phyloP scores from a whole-genome alignment of 768 basidiomycete genomes.

The Boletus subcaerulescens region DNA sequence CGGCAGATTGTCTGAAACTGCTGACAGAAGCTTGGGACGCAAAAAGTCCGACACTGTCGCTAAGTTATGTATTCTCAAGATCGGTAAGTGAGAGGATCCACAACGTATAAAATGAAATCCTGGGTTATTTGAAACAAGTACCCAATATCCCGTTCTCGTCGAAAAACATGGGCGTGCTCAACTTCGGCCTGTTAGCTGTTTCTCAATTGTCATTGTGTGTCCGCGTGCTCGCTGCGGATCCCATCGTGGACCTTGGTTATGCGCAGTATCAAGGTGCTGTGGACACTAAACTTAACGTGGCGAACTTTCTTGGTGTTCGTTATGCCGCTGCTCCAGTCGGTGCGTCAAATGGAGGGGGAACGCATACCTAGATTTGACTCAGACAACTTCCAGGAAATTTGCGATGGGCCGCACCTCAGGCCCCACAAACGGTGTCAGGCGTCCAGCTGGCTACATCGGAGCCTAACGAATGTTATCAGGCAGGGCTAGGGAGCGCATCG shows the following conservation, averaged over 20 bases:
- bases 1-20: too few species aligned
- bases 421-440: constrained; percentile 18
- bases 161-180: background rate
- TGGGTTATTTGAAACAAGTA: too few species aligned
- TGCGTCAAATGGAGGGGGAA: background rate
- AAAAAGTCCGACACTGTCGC: too few species aligned
- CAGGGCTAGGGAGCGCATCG: constrained; percentile 25
- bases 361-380: background rate
- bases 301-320: constrained; percentile 28
- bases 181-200: background rate
- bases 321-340: constrained; percentile 26
- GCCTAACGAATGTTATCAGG: constrained; percentile 34
- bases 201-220: constrained; percentile 7
- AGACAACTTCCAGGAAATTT: constrained; percentile 11
- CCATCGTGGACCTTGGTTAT: constrained; percentile 27
- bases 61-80: too few species aligned
- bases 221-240: background rate
- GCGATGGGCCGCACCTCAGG: constrained; percentile 31
- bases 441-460: constrained; percentile 26
- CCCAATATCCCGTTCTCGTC: background rate
- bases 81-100: too few species aligned
- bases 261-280: constrained; percentile 25
- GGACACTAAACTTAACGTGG: constrained; percentile 10
- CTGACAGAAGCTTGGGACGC: too few species aligned
- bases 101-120: too few species aligned